These are phyloP conservation scores for Batrachochytrium dendrobatidis DNA, from an alignment of 371 early-diverging fungal genomes.

Conservation along the genomic window DNA sequence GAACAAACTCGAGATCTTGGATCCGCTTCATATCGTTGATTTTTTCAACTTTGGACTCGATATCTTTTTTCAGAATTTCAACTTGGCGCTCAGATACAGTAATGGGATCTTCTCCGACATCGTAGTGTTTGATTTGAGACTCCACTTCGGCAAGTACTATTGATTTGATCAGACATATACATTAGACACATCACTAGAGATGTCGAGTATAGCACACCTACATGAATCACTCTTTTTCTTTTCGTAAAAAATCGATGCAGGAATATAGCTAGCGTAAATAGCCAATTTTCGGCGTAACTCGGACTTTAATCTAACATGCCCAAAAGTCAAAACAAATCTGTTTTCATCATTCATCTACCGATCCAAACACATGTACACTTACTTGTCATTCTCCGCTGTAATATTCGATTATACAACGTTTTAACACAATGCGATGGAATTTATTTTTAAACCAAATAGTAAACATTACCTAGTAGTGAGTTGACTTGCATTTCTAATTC, in stretches of 20 bases:
- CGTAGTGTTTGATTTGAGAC: slow-evolving; percentile 9
- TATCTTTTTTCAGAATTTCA: not conserved
- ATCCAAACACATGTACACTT: not conserved
- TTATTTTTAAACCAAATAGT: too few relatives aligned
- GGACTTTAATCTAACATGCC: slow-evolving; percentile 16
- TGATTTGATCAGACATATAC: not conserved
- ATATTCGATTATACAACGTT: not conserved
- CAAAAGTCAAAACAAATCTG: not conserved
- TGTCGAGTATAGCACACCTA: slow-evolving; percentile 1
- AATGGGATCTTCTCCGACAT: slow-evolving; percentile 23
- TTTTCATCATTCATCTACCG: not conserved
- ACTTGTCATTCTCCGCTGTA: slow-evolving; percentile 22
- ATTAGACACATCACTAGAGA: not conserved
- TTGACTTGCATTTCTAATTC: slow-evolving; percentile 20
- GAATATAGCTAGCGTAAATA: slow-evolving; percentile 33
- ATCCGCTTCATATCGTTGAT: slow-evolving; percentile 11
- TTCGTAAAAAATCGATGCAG: slow-evolving; percentile 21
- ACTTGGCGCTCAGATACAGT: slow-evolving; percentile 21
- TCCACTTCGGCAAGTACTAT: slow-evolving; percentile 17
- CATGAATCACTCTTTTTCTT: slow-evolving; percentile 20
- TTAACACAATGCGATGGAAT: too few relatives aligned
- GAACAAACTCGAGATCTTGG: slow-evolving; percentile 27
- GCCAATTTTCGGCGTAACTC: slow-evolving; percentile 30
- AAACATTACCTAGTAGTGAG: slow-evolving; percentile 9
- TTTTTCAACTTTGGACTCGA: slow-evolving; percentile 6